Evolutionary conservation across 805 yeast species (phyloP), one percentile per base, ranked within the genome.

Genomic region (Hyphopichia homilentoma): DNA sequence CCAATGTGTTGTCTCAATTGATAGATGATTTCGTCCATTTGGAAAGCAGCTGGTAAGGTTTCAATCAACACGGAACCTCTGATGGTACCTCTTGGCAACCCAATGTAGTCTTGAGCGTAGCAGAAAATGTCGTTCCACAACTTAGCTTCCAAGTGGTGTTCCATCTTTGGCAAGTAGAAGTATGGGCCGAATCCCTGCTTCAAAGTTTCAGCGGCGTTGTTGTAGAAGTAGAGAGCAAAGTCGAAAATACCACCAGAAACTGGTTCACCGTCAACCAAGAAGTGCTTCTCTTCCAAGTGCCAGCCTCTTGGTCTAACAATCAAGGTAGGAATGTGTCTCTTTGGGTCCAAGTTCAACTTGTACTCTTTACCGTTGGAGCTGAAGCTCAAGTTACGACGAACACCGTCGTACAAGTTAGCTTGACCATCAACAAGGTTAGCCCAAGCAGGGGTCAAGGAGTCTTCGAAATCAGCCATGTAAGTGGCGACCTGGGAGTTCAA

Each of bases 221-320:
- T 84, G 69, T 52, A 84, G 59, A 84, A 84, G 58, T 77, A 84
- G 31, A 84, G 60, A 39, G 87, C 90, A 54, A 84, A 84, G 64
- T 84, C 94, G 55, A 84, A 72, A 38, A 84, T 69, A 21, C 88
- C 84, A 18, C 86, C 93, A 38, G 81, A 70, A 29, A 84, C 77
- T 32, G 89, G 87, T 58, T 80, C 85, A 37, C 80, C 84, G 52
- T 81, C 89, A 37, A 83, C 75, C 31, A 69, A 50, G 29, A 84
- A 67, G 52, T 84, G 94, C 55, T 73, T 71, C 54, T 84, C 94
- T 21, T 68, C 78, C 75, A 84, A 71, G 57, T 84, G 94, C 89
- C 90, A 83, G 31, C 94, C 93, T 67, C 94, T 75, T 52, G 94
- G 94, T 67, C 94, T 76, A 35, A 83, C 88, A 55, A 84, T 81